Evolutionary conservation across 192 early-diverging fungal species (phyloP).

Genomic region (Linnemannia schmuckeri): DNA sequence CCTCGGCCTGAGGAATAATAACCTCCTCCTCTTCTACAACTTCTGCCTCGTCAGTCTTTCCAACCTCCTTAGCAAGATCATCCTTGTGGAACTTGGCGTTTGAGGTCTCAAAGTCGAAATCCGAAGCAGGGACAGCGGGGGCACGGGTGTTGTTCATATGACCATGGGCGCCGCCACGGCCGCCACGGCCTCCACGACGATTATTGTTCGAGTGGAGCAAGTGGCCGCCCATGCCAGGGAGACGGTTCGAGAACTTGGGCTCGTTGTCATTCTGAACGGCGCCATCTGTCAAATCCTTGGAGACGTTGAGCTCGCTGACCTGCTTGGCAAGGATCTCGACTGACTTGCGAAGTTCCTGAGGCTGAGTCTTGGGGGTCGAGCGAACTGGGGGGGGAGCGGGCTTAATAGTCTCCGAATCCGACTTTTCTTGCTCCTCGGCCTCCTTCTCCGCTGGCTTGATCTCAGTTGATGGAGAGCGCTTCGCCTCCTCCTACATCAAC

Average conservation of each 20-base stretch:
- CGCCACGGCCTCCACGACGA: slow-evolving; percentile 59
- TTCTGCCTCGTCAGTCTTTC: slow-evolving; percentile 59
- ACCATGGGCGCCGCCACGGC: slow-evolving; percentile 57
- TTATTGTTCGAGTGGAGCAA: slow-evolving; percentile 62
- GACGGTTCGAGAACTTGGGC: slow-evolving; percentile 45
- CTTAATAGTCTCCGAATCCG: slow-evolving; percentile 53
- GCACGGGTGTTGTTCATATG: slow-evolving; percentile 55
- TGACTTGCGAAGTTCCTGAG: slow-evolving; percentile 57
- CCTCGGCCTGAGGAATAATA: slow-evolving; percentile 64
- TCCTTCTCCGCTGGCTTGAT: slow-evolving; percentile 23
- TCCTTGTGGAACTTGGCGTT: slow-evolving; percentile 96
- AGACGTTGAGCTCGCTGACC: slow-evolving; percentile 66
- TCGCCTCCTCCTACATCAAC: not conserved
- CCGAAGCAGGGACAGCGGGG: slow-evolving; percentile 71
- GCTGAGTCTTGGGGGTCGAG: slow-evolving; percentile 46
- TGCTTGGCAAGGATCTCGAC: slow-evolving; percentile 69
- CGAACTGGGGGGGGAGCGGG: slow-evolving; percentile 57
- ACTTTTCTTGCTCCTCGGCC: slow-evolving; percentile 27
- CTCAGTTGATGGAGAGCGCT: slow-evolving; percentile 12
- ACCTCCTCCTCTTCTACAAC: slow-evolving; percentile 67
- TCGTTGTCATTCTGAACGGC: slow-evolving; percentile 49
- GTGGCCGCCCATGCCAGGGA: slow-evolving; percentile 69
- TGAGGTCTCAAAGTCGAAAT: slow-evolving; percentile 97
- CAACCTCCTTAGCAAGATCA: slow-evolving; percentile 83
- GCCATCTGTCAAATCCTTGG: slow-evolving; percentile 29